These are phyloP conservation scores for Yamadazyma spencermartinsiae DNA, from an alignment of 1,139 yeast genomes.

Conservation along the genomic window DNA sequence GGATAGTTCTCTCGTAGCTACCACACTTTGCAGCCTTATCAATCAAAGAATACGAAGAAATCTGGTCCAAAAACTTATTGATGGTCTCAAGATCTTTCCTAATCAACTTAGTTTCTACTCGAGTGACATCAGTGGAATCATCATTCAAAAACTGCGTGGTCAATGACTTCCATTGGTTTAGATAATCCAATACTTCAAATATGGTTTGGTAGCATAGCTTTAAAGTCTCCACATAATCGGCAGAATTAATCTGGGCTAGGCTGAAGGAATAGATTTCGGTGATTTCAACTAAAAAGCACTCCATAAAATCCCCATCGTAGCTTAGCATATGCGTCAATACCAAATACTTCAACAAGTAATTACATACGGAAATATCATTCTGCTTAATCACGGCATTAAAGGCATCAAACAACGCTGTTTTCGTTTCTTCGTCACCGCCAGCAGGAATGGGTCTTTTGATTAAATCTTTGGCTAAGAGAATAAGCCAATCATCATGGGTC, in stretches of 20 bases:
- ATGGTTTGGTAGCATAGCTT: slow-evolving; percentile 70
- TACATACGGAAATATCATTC: slow-evolving; percentile 69
- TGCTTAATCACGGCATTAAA: slow-evolving; percentile 69
- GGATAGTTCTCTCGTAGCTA: slow-evolving; percentile 85
- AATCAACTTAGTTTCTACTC: slow-evolving; percentile 12
- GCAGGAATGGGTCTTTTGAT: slow-evolving; percentile 41
- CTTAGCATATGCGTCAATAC: slow-evolving; percentile 65
- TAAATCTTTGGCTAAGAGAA: slow-evolving; percentile 64
- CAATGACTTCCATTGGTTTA: slow-evolving; percentile 68
- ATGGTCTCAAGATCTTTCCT: slow-evolving; percentile 35
- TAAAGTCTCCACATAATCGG: slow-evolving; percentile 55
- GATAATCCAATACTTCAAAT: slow-evolving; percentile 79
- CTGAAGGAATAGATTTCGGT: slow-evolving; percentile 54
- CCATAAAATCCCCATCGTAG: slow-evolving; percentile 39
- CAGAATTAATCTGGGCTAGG: slow-evolving; percentile 31
- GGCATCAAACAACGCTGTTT: slow-evolving; percentile 55
- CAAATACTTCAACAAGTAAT: slow-evolving; percentile 77
- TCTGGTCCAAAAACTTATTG: slow-evolving; percentile 48
- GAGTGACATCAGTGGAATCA: slow-evolving; percentile 18
- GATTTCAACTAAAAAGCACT: slow-evolving; percentile 58
- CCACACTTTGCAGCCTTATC: slow-evolving; percentile 78
- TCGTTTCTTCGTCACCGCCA: slow-evolving; percentile 8
- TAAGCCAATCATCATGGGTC: slow-evolving; percentile 63
- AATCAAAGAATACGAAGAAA: slow-evolving; percentile 75
- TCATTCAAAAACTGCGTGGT: slow-evolving; percentile 34